Conservation (phyloP, 371 early-diverging fungal species). For the Mortierella sp. region DNA sequence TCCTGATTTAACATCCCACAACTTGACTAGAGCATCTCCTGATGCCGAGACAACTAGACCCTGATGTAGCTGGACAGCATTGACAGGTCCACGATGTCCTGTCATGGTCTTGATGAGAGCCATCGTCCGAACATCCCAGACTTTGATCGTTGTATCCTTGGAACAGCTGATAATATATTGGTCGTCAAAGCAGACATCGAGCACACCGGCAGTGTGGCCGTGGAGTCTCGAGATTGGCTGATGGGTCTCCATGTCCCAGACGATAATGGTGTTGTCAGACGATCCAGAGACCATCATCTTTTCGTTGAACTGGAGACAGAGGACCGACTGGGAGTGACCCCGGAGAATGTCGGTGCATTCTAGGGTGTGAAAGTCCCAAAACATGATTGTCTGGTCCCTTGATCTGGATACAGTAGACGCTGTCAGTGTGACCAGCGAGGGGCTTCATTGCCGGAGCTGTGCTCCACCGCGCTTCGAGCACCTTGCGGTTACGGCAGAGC, state of each 20-base stretch:
- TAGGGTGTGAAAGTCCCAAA: conserved; percentile 80
- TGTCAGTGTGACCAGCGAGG: conserved; percentile 87
- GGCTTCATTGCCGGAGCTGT: conserved; percentile 59
- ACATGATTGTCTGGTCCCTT: conserved; percentile 90
- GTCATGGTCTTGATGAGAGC: conserved; percentile 72
- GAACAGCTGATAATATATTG: conserved; percentile 89
- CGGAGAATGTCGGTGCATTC: conserved; percentile 78
- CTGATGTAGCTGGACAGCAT: conserved; percentile 86
- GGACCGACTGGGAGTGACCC: conserved; percentile 93
- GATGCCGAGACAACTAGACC: conserved; percentile 86
- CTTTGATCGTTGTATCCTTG: conserved; percentile 92
- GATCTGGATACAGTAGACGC: conserved; percentile 98
- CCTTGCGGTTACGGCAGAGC: conserved; percentile 66
- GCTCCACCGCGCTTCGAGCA: conserved; percentile 68
- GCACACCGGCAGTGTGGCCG: conserved; percentile 85
- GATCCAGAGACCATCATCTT: conserved; percentile 91
- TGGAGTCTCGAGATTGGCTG: conserved; percentile 63
- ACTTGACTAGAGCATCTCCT: conserved; percentile 86
- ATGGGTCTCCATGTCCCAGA: conserved; percentile 85
- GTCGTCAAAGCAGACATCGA: conserved; percentile 85
- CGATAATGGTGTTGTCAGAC: conserved; percentile 89
- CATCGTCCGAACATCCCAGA: conserved; percentile 82
- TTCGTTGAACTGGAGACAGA: conserved; percentile 91
- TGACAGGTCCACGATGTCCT: conserved; percentile 92
- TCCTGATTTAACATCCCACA: conserved; percentile 88